These are phyloP conservation scores for Cladorrhinum samala DNA, from an alignment of 495 filamentous ascomycete species.

Conservation along the genomic window DNA sequence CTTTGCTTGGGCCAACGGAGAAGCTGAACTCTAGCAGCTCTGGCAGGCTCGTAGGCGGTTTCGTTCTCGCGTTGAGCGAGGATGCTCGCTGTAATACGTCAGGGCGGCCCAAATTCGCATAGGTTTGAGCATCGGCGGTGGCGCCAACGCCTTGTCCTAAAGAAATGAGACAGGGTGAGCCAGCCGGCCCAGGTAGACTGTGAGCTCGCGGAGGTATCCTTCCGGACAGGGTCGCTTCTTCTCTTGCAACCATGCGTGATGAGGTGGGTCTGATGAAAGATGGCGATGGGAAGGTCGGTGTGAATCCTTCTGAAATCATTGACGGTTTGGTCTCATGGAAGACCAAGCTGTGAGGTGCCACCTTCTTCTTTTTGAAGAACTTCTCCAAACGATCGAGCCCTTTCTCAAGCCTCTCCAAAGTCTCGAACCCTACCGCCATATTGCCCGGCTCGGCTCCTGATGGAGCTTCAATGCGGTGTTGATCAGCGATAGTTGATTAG, in stretches of 20 bases:
- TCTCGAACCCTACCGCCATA: conserved; percentile 22
- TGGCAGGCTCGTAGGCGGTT: conserved; percentile 6
- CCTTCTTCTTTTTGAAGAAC: conserved; percentile 25
- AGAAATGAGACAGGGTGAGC: conserved; percentile 2
- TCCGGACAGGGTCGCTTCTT: conserved; percentile 25
- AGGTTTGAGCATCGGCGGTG: conserved; percentile 3
- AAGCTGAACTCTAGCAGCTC: conserved; percentile 24
- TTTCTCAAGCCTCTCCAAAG: conserved; percentile 20
- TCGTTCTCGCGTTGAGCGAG: not conserved
- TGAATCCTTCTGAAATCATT: not conserved
- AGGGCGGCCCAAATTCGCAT: conserved; percentile 2
- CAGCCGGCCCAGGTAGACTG: conserved; percentile 34
- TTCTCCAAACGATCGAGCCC: conserved; percentile 25
- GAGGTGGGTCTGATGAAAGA: conserved; percentile 44
- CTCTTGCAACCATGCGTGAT: conserved; percentile 39
- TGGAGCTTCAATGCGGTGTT: not conserved
- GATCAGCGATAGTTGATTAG: not conserved
- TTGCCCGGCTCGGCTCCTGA: not conserved
- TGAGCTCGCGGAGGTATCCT: conserved; percentile 26
- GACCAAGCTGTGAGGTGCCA: not conserved
- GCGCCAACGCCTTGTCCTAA: not conserved
- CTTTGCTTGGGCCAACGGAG: not conserved
- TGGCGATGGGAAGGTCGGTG: conserved; percentile 35
- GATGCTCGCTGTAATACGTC: not conserved
- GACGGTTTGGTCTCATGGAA: conserved; percentile 1